A percentile compares a stretch with the other conserved stretches of the same genome.
phyloP scores from a whole-genome alignment of 1,284 basidiomycete genomes.

The Ganoderma meredithae region DNA sequence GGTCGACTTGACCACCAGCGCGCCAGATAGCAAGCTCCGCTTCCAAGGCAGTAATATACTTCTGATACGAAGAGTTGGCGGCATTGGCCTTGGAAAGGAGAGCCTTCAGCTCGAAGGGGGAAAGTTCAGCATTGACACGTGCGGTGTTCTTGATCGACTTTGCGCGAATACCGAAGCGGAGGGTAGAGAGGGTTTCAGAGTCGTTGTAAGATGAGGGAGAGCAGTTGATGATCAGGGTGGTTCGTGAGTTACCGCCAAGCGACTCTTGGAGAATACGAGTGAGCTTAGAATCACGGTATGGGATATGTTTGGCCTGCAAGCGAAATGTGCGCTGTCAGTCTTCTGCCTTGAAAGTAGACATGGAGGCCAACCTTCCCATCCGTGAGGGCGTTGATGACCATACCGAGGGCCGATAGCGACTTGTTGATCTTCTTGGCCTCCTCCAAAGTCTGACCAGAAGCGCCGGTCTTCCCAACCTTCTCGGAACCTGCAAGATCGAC shows the following conservation, averaged over 20 bases:
- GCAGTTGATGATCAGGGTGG: slow-evolving; percentile 99
- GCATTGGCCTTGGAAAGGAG: slow-evolving; percentile 91
- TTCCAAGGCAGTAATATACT: slow-evolving; percentile 91
- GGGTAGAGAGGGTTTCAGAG: slow-evolving; percentile 94
- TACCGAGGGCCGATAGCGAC: slow-evolving; percentile 95
- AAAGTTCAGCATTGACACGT: slow-evolving; percentile 97
- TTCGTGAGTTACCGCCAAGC: slow-evolving; percentile 97
- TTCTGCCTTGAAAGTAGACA: slow-evolving; percentile 3
- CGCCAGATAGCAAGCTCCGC: slow-evolving; percentile 94
- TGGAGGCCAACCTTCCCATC: slow-evolving; percentile 82
- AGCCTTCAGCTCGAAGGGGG: slow-evolving; percentile 94
- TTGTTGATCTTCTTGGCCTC: slow-evolving; percentile 99
- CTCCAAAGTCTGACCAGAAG: slow-evolving; percentile 97
- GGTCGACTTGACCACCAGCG: slow-evolving; percentile 86
- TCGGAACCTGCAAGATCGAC: slow-evolving; percentile 99
- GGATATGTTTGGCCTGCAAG: slow-evolving; percentile 92
- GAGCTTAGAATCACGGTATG: slow-evolving; percentile 99
- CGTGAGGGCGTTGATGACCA: slow-evolving; percentile 99
- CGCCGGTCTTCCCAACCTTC: slow-evolving; percentile 99
- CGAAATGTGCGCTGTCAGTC: background rate
- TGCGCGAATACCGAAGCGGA: slow-evolving; percentile 98
- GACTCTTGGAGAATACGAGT: slow-evolving; percentile 99
- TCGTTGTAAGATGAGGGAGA: slow-evolving; percentile 98
- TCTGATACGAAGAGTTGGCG: slow-evolving; percentile 84
- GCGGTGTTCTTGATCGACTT: slow-evolving; percentile 99